A percentile compares a stretch with the other conserved stretches of the same genome.
Conservation (phyloP, 768 basidiomycete genomes). For the Boletellus ananas region DNA sequence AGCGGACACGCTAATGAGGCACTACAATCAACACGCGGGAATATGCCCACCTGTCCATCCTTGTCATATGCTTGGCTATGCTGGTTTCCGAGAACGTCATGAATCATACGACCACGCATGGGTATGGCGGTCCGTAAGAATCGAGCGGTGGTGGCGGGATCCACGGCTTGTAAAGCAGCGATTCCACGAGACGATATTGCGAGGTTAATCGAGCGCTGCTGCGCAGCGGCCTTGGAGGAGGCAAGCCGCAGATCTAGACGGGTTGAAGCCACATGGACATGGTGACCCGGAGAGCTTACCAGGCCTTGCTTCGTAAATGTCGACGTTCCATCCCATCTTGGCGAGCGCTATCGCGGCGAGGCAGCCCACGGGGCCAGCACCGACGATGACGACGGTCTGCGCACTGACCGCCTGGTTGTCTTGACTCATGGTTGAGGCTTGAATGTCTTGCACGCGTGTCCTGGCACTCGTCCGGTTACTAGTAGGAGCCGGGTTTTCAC, state of each 20-base stretch:
- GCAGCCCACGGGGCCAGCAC: constrained; percentile 94
- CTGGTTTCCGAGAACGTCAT: constrained; percentile 63
- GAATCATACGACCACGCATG: constrained; percentile 96
- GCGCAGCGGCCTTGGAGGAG: constrained; percentile 57
- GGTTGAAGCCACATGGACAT: constrained; percentile 8
- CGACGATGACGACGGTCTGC: constrained; percentile 64
- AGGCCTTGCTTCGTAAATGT: constrained; percentile 74
- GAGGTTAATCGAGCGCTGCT: constrained; percentile 92
- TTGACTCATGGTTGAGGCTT: constrained; percentile 18
- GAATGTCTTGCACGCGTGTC: background rate
- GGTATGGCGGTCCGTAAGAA: constrained; percentile 82
- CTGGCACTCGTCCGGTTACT: too few relatives aligned
- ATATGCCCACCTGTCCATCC: constrained; percentile 70
- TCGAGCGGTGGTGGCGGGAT: constrained; percentile 61
- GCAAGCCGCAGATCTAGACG: constrained; percentile 68
- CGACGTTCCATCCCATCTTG: constrained; percentile 81
- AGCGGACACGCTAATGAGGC: constrained; percentile 21
- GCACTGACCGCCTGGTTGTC: background rate
- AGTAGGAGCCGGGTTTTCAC: too few relatives aligned
- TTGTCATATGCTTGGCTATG: constrained; percentile 88
- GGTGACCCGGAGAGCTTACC: constrained; percentile 42
- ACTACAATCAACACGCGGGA: constrained; percentile 11
- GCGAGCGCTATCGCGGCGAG: constrained; percentile 83
- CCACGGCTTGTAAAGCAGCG: constrained; percentile 78
- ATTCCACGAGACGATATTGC: constrained; percentile 94